These are phyloP conservation scores for Rubia yunnanensis DNA, from an alignment of 257 asterid species.

Conservation along the genomic window DNA sequence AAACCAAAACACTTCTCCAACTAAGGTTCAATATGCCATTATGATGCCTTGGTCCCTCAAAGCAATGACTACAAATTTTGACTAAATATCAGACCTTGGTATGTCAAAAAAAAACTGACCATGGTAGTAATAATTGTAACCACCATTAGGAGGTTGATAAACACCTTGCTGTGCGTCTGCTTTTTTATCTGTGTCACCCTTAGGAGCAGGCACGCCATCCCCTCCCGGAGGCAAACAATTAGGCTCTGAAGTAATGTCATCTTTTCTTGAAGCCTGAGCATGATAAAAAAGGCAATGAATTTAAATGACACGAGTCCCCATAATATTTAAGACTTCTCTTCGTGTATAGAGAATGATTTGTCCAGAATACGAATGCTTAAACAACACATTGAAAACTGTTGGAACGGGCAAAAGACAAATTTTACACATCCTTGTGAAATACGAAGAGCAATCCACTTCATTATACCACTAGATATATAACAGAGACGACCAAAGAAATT, in stretches of 20 bases:
- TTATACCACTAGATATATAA: neutral
- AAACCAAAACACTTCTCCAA: neutral
- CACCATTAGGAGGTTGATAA: slow-evolving; percentile 44
- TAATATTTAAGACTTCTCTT: no score
- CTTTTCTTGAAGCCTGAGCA: slow-evolving; percentile 35
- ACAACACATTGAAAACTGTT: neutral
- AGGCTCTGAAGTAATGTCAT: slow-evolving; percentile 29
- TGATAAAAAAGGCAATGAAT: neutral
- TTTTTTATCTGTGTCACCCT: slow-evolving; percentile 31
- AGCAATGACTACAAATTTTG: neutral
- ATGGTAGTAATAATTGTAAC: slow-evolving; percentile 52
- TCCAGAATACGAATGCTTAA: neutral
- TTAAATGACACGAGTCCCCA: no score
- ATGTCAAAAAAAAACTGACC: no score
- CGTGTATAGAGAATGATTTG: neutral
- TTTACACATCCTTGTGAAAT: neutral
- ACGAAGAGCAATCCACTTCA: no score
- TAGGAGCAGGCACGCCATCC: slow-evolving; percentile 25
- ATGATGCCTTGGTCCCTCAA: neutral
- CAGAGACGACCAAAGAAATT: neutral
- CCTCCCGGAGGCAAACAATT: slow-evolving; percentile 25
- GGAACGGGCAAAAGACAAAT: neutral
- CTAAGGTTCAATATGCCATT: no score
- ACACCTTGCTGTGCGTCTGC: slow-evolving; percentile 40
- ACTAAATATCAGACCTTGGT: no score